Base-by-base conservation (phyloP, 2,329 filamentous ascomycete species). In the Tolypocladium guangdongense region DNA sequence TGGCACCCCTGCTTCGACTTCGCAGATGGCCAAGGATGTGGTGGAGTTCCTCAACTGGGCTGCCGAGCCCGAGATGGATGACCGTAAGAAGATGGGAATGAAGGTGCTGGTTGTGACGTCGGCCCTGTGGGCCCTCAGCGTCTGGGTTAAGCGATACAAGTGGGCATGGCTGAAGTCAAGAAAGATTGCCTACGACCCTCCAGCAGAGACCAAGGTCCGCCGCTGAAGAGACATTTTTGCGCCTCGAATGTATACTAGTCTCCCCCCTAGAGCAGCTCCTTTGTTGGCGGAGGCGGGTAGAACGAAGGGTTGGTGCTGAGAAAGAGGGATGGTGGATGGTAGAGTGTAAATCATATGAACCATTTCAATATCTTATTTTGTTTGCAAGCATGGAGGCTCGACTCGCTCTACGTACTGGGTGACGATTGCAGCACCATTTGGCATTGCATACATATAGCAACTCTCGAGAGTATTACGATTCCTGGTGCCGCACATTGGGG, bases 141-240 rank as follows among this genome's bases (percentile, higher is more conserved):
- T 99, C 65, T 99, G 91, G 90, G 87, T 97, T 61, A 99, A 99
- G 88, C 86, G 91, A 78, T 99, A 99, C 86, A 99, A 97, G 84
- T 99, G 93, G 93, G 81, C 90, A 56, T 85, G 88, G 66, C 77
- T 99, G 73, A 99, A 99, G 87, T 87, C 90, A 65, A 86, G 93
- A 69, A 96, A 97, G 86, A 77, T 97, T 64, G 79, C 84, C 64
- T 96, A 95, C 77, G 87, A 84, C 70, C 88, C 90, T 59, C 90
- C 90, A 53, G 76, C 78, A 68, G 73, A 72, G 57, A 68, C 67
- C 65, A 74, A 74, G 65, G 65, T 72, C 61, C 78, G 78, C 67
- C 69, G 68, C 63, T 81, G 74, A 73, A 59, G 48, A 37, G 52
- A 37, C 46, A n/a, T 33, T 39, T 52, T 53, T 57, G 60, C 58